These are phyloP conservation scores for Cladosporium sp. DNA, from an alignment of 2,329 filamentous ascomycete genomes.

Conservation along the genomic window DNA sequence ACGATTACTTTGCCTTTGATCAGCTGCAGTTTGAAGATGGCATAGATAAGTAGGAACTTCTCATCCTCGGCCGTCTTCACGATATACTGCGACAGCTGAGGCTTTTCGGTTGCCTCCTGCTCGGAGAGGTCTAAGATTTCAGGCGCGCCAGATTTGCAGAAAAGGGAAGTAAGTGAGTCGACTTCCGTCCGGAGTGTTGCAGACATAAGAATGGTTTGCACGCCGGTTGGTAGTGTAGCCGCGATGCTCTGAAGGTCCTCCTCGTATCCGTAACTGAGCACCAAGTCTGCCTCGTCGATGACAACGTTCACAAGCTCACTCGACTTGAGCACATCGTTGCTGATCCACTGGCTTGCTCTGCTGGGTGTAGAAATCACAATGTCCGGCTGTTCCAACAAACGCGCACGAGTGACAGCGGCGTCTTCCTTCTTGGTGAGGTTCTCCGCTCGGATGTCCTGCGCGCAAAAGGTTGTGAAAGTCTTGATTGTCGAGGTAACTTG, in stretches of 20 bases:
- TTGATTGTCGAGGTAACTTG: constrained; percentile 79
- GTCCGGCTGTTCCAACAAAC: constrained; percentile 81
- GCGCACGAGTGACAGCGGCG: constrained; percentile 78
- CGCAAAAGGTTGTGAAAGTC: constrained; percentile 74
- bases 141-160: constrained; percentile 66
- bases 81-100: constrained; percentile 78
- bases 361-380: constrained; percentile 87
- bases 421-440: constrained; percentile 90
- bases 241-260: constrained; percentile 80
- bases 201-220: constrained; percentile 90
- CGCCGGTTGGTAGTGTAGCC: constrained; percentile 70
- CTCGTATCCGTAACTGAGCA: constrained; percentile 90
- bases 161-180: constrained; percentile 75
- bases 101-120: constrained; percentile 51
- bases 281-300: constrained; percentile 89
- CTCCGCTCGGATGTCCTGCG: constrained; percentile 73
- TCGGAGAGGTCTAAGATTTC: constrained; percentile 78
- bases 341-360: constrained; percentile 73
- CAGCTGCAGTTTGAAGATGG: constrained; percentile 90
- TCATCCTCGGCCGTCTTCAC: constrained; percentile 95
- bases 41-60: constrained; percentile 87
- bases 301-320: constrained; percentile 71
- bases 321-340: constrained; percentile 65
- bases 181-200: constrained; percentile 87
- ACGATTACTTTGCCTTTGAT: constrained; percentile 89